Evolutionary conservation across 192 early-diverging fungal species (phyloP).

Genomic region (Chytriomyces hyalinus): DNA sequence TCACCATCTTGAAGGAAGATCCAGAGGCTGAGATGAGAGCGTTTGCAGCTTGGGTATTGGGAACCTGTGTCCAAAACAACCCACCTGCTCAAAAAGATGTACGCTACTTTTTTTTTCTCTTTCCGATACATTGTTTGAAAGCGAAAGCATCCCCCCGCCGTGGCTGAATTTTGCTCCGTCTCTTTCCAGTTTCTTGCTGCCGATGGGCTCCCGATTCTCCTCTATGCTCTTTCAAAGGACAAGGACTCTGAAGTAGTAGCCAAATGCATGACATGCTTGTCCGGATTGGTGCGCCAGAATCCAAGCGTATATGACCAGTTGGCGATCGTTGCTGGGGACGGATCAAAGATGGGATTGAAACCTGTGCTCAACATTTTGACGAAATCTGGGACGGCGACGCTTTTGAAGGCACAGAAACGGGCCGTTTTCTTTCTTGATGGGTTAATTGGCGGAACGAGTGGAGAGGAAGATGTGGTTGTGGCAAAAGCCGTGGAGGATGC

Average conservation of each 20-base stretch:
- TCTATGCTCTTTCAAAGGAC: constrained; percentile 33
- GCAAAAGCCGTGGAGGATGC: constrained; percentile 33
- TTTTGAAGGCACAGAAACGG: constrained; percentile 18
- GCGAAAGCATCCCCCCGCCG: not conserved
- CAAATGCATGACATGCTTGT: constrained; percentile 51
- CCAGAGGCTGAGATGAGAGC: constrained; percentile 63
- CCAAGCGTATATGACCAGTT: constrained; percentile 35
- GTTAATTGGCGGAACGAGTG: constrained; percentile 36
- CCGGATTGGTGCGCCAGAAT: constrained; percentile 50
- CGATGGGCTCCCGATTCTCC: constrained; percentile 42
- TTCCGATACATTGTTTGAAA: not conserved
- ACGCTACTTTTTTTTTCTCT: not conserved
- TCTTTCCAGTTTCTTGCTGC: constrained; percentile 42
- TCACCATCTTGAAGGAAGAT: constrained; percentile 56
- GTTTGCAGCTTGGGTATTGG: constrained; percentile 87
- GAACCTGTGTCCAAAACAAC: constrained; percentile 95
- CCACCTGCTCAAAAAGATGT: constrained; percentile 77
- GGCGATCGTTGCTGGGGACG: constrained; percentile 27
- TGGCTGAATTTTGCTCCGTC: not conserved
- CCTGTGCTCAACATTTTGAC: not conserved
- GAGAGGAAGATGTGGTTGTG: constrained; percentile 38
- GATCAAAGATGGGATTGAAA: constrained; percentile 12
- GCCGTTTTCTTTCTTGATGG: constrained; percentile 48
- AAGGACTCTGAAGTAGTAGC: constrained; percentile 40
- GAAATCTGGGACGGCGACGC: not conserved